phyloP scores from a whole-genome alignment of 306 rosid genomes.

The Inga laurina region DNA sequence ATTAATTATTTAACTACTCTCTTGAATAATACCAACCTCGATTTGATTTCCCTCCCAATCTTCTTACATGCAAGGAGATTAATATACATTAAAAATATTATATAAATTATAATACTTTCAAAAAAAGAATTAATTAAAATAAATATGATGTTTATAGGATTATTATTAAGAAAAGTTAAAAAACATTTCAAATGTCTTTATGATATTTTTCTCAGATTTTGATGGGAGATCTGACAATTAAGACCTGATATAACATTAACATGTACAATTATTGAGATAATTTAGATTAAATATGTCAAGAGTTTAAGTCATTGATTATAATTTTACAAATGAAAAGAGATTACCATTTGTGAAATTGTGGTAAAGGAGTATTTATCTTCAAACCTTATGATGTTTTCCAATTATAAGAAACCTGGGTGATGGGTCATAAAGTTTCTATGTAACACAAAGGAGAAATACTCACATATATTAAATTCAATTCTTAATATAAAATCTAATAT shows the following conservation, averaged over 20 bases:
- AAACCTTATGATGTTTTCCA: neutral
- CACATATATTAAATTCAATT: too few relatives aligned
- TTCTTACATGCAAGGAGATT: conserved; percentile 21
- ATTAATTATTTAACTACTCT: conserved; percentile 24
- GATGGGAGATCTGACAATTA: neutral
- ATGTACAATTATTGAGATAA: neutral
- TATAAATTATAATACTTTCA: neutral
- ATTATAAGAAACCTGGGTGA: neutral
- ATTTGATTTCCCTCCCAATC: conserved; percentile 15
- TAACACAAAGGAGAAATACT: neutral
- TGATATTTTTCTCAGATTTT: neutral
- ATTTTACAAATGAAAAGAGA: neutral
- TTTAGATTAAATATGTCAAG: neutral
- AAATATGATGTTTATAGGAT: neutral
- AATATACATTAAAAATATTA: neutral
- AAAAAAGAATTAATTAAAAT: neutral
- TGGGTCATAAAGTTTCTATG: neutral
- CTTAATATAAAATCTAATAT: too few relatives aligned
- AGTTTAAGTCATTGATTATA: neutral
- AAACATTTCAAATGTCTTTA: neutral
- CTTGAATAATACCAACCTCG: neutral
- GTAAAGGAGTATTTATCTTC: neutral
- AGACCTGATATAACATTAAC: neutral
- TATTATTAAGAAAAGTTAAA: neutral
- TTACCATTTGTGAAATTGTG: neutral